Base-by-base conservation (phyloP, 495 filamentous ascomycete genomes). In the Penicillium egyptiacum region DNA sequence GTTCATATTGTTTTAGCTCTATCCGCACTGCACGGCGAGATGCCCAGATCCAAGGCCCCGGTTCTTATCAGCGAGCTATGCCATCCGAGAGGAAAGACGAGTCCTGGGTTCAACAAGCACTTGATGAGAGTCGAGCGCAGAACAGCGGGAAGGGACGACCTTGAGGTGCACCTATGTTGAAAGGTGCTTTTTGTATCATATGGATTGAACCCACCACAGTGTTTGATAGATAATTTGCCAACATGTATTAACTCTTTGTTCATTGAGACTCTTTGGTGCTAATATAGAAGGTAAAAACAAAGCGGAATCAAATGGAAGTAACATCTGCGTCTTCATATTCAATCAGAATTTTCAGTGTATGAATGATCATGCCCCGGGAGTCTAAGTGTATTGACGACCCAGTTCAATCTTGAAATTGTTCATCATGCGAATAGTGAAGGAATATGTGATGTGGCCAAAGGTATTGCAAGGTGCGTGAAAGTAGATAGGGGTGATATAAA, bases 311-410 rank as follows among this genome's bases (percentile, higher is more conserved):
- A 60, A 22, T 26, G 9, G n/a, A 49, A 26, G 41, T 23, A 47
- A 53, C 25, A 20, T 33, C n/a, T 53, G 61, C 53, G 56, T 56
- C 55, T 65, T 58, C 60, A 46, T 60, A 49, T 63, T 69, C 61
- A 63, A 67, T 76, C 73, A 76, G 73, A 76, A 76, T 76, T 76
- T 76, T 76, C 73, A 76, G 73, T 76, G 73, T 76, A 75, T 76
- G 60, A 71, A 71, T 68, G 68, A 68, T 76, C 73, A 75, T 68
- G 28, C 67, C n/a, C 73, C 72, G 60, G 65, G 58, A 59, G 62
- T 67, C 56, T 42, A 69, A 66, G 58, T 67, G 61, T 65, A 19
- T 61, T 61, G 60, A 64, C 62, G 61, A 52, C 68, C 58, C 58
- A 67, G 72, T 69, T 70, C 68, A 70, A 67, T 69, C 69, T 73